phyloP scores from a whole-genome alignment of 345 rosid genomes.

The Brassica nigra region DNA sequence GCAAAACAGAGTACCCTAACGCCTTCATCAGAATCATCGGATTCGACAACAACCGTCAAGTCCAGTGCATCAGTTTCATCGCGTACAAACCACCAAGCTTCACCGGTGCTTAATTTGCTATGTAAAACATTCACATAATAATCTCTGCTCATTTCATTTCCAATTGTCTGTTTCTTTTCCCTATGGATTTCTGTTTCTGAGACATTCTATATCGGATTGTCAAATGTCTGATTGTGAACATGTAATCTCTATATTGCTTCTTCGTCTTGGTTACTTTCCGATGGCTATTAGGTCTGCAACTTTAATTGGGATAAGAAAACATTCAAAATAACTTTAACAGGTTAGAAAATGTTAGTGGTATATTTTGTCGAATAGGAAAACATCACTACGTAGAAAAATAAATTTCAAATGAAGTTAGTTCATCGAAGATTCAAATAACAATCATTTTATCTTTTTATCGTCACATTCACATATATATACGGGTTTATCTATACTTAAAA shows the following conservation, averaged over 20 bases:
- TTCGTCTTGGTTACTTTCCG: not conserved
- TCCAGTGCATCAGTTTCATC: not conserved
- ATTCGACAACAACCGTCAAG: not conserved
- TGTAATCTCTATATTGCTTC: conserved; percentile 28
- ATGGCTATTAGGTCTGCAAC: not conserved
- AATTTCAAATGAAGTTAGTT: not conserved
- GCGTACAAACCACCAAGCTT: not conserved
- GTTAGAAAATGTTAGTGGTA: conserved; percentile 2
- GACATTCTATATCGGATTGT: conserved; percentile 22
- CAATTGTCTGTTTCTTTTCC: conserved; percentile 13
- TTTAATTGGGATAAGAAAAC: not conserved
- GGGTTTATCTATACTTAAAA: not conserved
- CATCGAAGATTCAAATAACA: not conserved
- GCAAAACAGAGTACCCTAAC: not conserved
- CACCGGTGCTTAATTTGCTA: not conserved
- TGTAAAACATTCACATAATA: conserved; percentile 10
- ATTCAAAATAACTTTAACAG: not conserved
- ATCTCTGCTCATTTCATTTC: conserved; percentile 27
- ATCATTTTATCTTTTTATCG: not conserved
- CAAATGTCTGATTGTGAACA: conserved; percentile 38
- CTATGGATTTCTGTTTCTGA: conserved; percentile 23
- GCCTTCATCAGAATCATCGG: not conserved
- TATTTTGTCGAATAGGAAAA: not conserved
- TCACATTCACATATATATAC: not conserved
- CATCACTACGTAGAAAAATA: not conserved